Evolutionary conservation across 306 rosid species (phyloP), one percentile per base, ranked within the genome.

Genomic region (Benincasa hispida): DNA sequence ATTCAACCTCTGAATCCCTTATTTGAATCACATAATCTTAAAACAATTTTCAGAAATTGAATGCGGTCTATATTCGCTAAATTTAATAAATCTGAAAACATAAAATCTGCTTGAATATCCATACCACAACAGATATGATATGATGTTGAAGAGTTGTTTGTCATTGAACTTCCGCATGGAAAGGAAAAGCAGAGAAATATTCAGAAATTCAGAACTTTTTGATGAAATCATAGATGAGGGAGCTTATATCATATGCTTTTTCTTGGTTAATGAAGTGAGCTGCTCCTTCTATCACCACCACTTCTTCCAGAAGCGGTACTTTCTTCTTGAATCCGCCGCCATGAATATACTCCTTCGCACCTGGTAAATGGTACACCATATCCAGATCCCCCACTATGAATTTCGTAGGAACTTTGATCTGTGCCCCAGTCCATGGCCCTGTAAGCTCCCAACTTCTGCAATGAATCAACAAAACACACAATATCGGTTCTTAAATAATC

Each of bases 191-290:
- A 1, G 21, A 25, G 37, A 2, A 24, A 41, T 0, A 5, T 6
- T 22, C 19, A 22, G 12, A 68, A 68, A 1, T 65, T 65, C 32
- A 68, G 35, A 72, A 72, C 30, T 72, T 72, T 0, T 9, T 72
- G 25, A 72, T 24, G 59, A 72, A 72, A 30, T 72, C 76, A 48
- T 72, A 48, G 5, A 72, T 72, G 5, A 1, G 75, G 39, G 59
- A 17, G 24, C 37, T 72, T 8, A 27, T 48, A 18, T 72, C 76
- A 17, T 72, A 41, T 15, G 76, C 5, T 5, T 28, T 72, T 48
- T 72, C 76, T 27, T 72, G 59, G 41, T 72, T 72, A 57, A 72
- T 72, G 21, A 48, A 72, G 35, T 72, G 76, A 27, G 76, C 58
- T 8, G 76, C 58, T 15, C 58, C 76, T 25, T 70, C 17, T 1